These are phyloP conservation scores for Blastocystis sp. DNA, from an alignment of 352 stramenopile species.

Conservation along the genomic window DNA sequence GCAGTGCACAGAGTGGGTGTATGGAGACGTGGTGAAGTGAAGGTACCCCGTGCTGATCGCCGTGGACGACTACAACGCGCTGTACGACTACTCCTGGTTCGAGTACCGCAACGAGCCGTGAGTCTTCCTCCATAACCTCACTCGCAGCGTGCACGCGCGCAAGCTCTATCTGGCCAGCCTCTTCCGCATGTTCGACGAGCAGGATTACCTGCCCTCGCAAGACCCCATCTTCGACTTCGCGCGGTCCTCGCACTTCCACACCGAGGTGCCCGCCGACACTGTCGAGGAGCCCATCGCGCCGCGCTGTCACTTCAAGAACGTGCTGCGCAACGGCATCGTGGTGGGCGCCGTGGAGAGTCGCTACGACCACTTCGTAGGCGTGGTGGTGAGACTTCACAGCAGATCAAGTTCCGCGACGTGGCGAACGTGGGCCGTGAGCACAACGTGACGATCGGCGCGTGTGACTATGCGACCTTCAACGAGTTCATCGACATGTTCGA, in stretches of 20 bases:
- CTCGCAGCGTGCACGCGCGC: constrained; percentile 19
- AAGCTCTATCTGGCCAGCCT: constrained; percentile 46
- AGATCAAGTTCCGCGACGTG: constrained; percentile 53
- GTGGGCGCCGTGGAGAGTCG: constrained; percentile 39
- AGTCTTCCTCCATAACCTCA: background rate
- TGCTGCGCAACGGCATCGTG: constrained; percentile 28
- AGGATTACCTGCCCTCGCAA: background rate
- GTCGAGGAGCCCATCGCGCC: no score
- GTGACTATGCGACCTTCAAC: constrained; percentile 1
- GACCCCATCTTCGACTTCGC: background rate
- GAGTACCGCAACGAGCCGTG: constrained; percentile 50
- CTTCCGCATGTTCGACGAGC: constrained; percentile 55
- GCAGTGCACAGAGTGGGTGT: constrained; percentile 14
- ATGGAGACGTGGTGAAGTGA: background rate
- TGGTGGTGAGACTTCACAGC: background rate
- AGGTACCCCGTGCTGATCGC: constrained; percentile 56
- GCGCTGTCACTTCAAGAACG: constrained; percentile 9
- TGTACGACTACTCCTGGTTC: constrained; percentile 43
- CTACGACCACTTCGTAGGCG: constrained; percentile 35
- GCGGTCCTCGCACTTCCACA: no score
- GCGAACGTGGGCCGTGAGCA: constrained; percentile 20
- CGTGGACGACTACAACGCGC: constrained; percentile 60
- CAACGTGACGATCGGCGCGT: constrained; percentile 42
- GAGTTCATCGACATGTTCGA: constrained; percentile 52
- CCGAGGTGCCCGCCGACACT: no score